These are phyloP conservation scores for Didymella segeticola DNA, from an alignment of 2,329 filamentous ascomycete species.

Conservation along the genomic window DNA sequence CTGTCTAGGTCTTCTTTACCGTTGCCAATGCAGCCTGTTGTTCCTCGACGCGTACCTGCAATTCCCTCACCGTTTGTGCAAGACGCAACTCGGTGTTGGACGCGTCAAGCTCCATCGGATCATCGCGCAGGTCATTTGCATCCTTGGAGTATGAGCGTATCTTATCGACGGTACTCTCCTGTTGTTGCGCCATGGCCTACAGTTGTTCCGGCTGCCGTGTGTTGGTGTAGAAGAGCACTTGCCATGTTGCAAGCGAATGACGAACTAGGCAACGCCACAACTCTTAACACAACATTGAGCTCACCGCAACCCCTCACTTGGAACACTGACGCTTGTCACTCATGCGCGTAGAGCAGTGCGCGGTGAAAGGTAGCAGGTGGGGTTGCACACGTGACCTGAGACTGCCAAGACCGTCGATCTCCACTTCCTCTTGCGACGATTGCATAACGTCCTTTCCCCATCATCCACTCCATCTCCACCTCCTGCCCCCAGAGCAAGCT, in stretches of 20 bases:
- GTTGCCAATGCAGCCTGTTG: conserved; percentile 57
- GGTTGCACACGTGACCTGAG: conserved; percentile 29
- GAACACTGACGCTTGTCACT: neutral
- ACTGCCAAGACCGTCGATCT: conserved; percentile 26
- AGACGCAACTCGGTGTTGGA: conserved; percentile 62
- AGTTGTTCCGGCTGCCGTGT: neutral
- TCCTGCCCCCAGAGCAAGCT: conserved; percentile 23
- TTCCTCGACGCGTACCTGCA: conserved; percentile 62
- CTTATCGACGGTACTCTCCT: conserved; percentile 23
- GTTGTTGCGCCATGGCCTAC: conserved; percentile 32
- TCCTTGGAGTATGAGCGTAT: conserved; percentile 41
- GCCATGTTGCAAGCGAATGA: conserved; percentile 6
- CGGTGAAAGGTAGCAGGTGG: conserved; percentile 2
- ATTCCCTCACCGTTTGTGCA: conserved; percentile 70
- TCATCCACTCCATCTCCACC: conserved; percentile 25
- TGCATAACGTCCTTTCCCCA: conserved; percentile 26
- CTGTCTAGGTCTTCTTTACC: conserved; percentile 39
- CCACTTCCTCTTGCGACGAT: conserved; percentile 30
- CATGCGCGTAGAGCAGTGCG: neutral
- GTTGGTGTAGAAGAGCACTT: conserved; percentile 5
- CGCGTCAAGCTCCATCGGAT: conserved; percentile 47
- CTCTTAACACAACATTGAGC: neutral
- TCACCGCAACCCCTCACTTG: neutral
- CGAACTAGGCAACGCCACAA: conserved; percentile 7
- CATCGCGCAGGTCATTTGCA: conserved; percentile 30